Evolutionary conservation across 177 flowering plant genomes (phyloP), one percentile per base, ranked within the genome.

Genomic region (Tripterygium wilfordii): DNA sequence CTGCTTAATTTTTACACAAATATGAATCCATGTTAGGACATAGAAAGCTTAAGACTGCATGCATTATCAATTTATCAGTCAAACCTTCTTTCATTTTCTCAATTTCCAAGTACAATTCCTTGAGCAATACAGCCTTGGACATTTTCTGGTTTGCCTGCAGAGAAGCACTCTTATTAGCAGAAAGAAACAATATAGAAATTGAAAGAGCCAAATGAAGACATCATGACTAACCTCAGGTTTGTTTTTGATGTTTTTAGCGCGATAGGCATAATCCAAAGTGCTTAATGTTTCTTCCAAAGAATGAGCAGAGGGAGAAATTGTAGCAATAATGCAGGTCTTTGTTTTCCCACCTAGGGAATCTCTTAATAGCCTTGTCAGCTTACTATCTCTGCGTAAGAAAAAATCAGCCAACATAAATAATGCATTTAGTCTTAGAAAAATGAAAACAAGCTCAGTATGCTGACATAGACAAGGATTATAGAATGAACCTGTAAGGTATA

Each of bases 341-440:
- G 97, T 89, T 69, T 82, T 86, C 21, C 95, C 97, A 53, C 95
- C 95, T 45, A 89, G 58, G 14, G 97, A 88, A 53, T 88, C 95
- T 59, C 87, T 59, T 29, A 80, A 54, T 13, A 80, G 62, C 64
- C 84, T 75, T 14, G 88, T 81, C 31, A 81, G 71, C 71, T 78
- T 81, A 50, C 88, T 81, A 56, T 81, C 88, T 65, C 88, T 80
- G 77, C 48, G 18, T 4, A 3, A 17, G 18, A 15, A 16, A 4
- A 38, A 8, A 38, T n/a, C n/a, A n/a, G n/a, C n/a, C n/a, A n/a
- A n/a, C n/a, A n/a, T n/a, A n/a, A n/a, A n/a, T n/a, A n/a, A n/a
- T n/a, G n/a, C n/a, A n/a, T n/a, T n/a, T n/a, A n/a, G n/a, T n/a
- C n/a, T n/a, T n/a, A 17, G 21, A 16, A 38, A 10, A 5, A 35